Evolutionary conservation across 495 filamentous ascomycete genomes (phyloP).

Genomic region (Penicillium waksmanii): DNA sequence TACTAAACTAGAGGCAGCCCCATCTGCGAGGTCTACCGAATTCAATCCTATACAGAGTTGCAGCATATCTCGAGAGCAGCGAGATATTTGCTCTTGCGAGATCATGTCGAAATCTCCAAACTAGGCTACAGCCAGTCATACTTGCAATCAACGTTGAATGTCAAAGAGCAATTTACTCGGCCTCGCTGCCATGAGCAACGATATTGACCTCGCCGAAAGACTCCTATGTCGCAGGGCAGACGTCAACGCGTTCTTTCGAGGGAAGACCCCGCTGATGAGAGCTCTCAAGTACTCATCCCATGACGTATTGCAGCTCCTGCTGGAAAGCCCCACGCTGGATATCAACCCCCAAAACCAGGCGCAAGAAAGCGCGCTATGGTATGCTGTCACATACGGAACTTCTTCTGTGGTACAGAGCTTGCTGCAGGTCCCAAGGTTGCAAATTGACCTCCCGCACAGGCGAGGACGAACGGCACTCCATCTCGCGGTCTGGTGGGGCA

Average conservation of each 20-base stretch:
- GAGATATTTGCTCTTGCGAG: no score
- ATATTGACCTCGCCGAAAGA: constrained; percentile 3
- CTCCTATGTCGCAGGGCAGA: not conserved
- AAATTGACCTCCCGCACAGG: no score
- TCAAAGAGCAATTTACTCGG: constrained; percentile 2
- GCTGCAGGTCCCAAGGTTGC: no score
- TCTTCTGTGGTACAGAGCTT: no score
- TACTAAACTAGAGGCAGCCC: constrained; percentile 3
- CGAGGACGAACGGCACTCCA: no score
- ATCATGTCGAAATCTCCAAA: not conserved
- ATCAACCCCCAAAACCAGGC: no score
- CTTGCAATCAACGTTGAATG: not conserved
- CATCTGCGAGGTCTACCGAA: constrained; percentile 1
- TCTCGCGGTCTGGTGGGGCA: no score
- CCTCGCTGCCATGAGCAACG: constrained; percentile 1
- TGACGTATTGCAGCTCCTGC: no score
- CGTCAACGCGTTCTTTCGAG: not conserved
- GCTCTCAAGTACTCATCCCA: constrained; percentile 6
- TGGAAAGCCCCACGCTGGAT: no score
- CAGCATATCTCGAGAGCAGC: constrained; percentile 1
- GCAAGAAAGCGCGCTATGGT: no score
- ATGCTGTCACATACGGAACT: no score
- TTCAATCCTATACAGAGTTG: not conserved
- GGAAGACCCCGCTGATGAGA: not conserved
- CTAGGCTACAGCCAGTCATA: not conserved